Conservation (phyloP, 352 stramenopile genomes). For the Pythium sp. region DNA sequence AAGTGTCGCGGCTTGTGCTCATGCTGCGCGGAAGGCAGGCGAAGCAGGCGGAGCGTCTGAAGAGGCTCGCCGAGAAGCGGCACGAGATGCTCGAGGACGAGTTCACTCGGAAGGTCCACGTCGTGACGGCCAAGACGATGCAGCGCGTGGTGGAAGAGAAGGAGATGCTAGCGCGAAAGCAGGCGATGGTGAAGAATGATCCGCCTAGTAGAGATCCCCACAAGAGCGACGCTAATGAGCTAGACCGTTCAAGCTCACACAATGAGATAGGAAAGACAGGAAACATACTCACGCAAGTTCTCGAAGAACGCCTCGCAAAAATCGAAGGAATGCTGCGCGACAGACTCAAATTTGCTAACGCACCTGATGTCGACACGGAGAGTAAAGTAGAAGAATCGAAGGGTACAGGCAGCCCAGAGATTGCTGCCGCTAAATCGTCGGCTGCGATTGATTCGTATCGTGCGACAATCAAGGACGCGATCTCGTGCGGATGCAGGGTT, state of each 20-base stretch:
- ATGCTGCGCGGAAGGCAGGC: conserved; percentile 43
- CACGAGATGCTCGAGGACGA: conserved; percentile 44
- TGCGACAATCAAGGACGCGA: conserved; percentile 9
- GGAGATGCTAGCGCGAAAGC: conserved; percentile 37
- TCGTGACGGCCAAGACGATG: conserved; percentile 46
- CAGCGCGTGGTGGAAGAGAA: conserved; percentile 54
- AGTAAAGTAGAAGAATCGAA: not conserved
- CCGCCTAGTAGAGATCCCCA: not conserved
- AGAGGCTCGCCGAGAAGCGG: conserved; percentile 21
- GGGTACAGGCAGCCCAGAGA: not conserved
- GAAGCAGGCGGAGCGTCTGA: conserved; percentile 26
- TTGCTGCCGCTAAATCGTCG: not conserved
- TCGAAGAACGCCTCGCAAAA: conserved; percentile 20
- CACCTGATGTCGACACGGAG: not conserved
- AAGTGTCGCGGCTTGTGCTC: conserved; percentile 41
- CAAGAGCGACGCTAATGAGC: not conserved
- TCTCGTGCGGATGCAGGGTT: conserved; percentile 8
- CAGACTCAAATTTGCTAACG: not conserved
- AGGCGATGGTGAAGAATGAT: conserved; percentile 21
- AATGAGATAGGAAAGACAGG: not conserved
- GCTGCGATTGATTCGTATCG: not conserved
- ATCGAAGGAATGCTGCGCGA: conserved; percentile 23
- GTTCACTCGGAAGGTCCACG: conserved; percentile 42
- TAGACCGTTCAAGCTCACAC: not conserved
- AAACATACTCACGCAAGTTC: not conserved